Evolutionary conservation across 176 grass and related monocot species (phyloP).

Genomic region (Musa schizocarpa): DNA sequence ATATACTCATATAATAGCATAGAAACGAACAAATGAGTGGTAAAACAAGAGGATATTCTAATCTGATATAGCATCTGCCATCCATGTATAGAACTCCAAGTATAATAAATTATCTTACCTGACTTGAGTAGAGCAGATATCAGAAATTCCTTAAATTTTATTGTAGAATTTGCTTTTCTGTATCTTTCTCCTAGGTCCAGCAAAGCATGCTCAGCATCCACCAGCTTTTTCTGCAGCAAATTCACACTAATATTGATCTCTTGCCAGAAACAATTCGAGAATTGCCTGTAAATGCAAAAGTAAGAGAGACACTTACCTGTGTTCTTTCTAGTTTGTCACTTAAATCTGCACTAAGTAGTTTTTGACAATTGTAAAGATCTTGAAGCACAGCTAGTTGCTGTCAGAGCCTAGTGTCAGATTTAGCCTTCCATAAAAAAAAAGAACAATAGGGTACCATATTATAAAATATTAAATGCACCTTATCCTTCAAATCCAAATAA

Average conservation of each 20-base stretch:
- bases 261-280: not conserved
- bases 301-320: conserved; percentile 28
- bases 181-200: conserved; percentile 48
- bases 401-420: conserved; percentile 20
- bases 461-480: conserved; percentile 17
- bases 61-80: not conserved
- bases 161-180: conserved; percentile 44
- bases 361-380: conserved; percentile 60
- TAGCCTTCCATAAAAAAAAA: conserved; percentile 1
- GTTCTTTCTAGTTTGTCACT: conserved; percentile 40
- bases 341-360: conserved; percentile 42
- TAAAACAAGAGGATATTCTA: not conserved
- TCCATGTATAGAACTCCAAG: not conserved
- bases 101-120: conserved; percentile 26
- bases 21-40: not conserved
- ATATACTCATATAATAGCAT: not conserved
- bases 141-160: conserved; percentile 76
- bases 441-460: not conserved
- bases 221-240: conserved; percentile 50
- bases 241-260: conserved; percentile 1
- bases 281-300: not conserved
- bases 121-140: conserved; percentile 65
- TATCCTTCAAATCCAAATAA: conserved; percentile 69
- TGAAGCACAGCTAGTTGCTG: conserved; percentile 59
- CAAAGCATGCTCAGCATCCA: conserved; percentile 44